Conservation (phyloP, 2,329 filamentous ascomycete species). For the Alternaria conjuncta region DNA sequence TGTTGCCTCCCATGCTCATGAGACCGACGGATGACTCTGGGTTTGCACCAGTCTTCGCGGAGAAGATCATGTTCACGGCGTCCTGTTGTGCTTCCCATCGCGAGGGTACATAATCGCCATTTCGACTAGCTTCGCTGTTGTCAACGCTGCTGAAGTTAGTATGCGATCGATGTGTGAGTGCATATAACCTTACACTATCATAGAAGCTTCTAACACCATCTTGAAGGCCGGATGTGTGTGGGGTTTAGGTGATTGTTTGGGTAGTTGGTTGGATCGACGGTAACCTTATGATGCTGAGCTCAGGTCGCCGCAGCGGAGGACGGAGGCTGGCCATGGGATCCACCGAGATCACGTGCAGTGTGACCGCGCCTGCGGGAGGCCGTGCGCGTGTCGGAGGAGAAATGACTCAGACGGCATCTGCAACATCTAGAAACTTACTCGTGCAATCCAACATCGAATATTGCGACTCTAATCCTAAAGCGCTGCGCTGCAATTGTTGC, state of each 20-base stretch:
- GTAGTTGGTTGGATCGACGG: constrained; percentile 19
- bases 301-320: constrained; percentile 26
- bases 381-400: constrained; percentile 1
- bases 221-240: constrained; percentile 55
- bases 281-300: constrained; percentile 28
- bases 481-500: neutral
- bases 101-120: constrained; percentile 90
- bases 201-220: constrained; percentile 98
- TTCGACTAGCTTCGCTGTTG: constrained; percentile 98
- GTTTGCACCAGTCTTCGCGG: constrained; percentile 92
- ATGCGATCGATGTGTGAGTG: constrained; percentile 23
- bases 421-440: neutral
- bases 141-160: constrained; percentile 69
- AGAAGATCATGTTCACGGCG: constrained; percentile 93
- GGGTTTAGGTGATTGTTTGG: constrained; percentile 6
- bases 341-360: constrained; percentile 7
- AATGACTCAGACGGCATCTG: constrained; percentile 3
- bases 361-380: constrained; percentile 4
- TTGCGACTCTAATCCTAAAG: neutral
- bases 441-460: neutral
- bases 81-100: constrained; percentile 96
- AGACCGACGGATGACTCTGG: constrained; percentile 96
- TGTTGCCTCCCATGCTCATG: constrained; percentile 98
- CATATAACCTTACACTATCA: constrained; percentile 73
- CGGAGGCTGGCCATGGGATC: constrained; percentile 20